Evolutionary conservation across 202 grass and related monocot genomes (phyloP).

Genomic region (Eragrostis tef): DNA sequence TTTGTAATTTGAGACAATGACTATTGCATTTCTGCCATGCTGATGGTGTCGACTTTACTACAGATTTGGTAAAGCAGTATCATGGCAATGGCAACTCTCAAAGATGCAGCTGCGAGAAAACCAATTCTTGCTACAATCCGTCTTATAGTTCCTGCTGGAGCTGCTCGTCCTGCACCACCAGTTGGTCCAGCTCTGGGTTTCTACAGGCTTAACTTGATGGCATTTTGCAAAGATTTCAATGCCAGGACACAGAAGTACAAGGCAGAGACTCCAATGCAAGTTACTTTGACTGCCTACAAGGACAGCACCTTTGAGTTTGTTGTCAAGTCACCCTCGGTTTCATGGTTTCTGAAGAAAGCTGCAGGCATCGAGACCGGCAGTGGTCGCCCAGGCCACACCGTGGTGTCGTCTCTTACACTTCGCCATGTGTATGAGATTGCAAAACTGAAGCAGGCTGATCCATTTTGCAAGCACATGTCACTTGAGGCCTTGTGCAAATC

Average conservation of each 20-base stretch:
- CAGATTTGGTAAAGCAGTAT: neutral
- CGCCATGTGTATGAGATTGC: slow-evolving; percentile 88
- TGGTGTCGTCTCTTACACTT: slow-evolving; percentile 65
- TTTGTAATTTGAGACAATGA: neutral
- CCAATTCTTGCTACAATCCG: slow-evolving; percentile 77
- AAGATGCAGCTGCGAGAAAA: slow-evolving; percentile 62
- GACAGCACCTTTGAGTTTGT: slow-evolving; percentile 85
- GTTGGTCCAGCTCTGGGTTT: slow-evolving; percentile 74
- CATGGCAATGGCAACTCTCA: slow-evolving; percentile 66
- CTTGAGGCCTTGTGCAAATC: slow-evolving; percentile 83
- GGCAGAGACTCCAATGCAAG: slow-evolving; percentile 87
- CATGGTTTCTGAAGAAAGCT: slow-evolving; percentile 88
- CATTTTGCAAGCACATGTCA: slow-evolving; percentile 72
- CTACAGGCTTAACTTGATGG: slow-evolving; percentile 89
- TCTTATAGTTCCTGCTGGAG: slow-evolving; percentile 72
- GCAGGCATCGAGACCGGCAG: slow-evolving; percentile 71
- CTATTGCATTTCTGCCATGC: neutral
- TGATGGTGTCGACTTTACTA: neutral
- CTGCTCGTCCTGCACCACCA: slow-evolving; percentile 73
- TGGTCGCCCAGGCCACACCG: slow-evolving; percentile 59
- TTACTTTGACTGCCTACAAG: slow-evolving; percentile 83
- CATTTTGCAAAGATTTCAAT: slow-evolving; percentile 98
- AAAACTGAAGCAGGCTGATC: slow-evolving; percentile 82
- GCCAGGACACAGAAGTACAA: slow-evolving; percentile 92
- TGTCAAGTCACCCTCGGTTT: slow-evolving; percentile 83